These are phyloP conservation scores for Barnettozyma pratensis DNA, from an alignment of 805 yeast genomes.

Conservation along the genomic window DNA sequence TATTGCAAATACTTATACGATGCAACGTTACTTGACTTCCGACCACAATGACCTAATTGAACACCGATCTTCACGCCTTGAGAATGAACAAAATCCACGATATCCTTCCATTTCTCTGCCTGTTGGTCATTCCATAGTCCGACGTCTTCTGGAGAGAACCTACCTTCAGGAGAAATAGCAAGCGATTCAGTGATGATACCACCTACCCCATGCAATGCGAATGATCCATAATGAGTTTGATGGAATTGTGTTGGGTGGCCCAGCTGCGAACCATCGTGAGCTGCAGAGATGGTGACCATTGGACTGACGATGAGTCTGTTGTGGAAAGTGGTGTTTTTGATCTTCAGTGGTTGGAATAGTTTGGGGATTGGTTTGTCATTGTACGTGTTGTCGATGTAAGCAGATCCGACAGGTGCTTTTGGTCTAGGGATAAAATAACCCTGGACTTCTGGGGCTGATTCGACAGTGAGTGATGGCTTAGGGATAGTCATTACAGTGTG, in stretches of 20 bases:
- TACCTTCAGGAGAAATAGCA: conserved; percentile 36
- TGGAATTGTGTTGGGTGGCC: conserved; percentile 43
- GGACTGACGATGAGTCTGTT: conserved; percentile 55
- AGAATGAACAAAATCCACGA: conserved; percentile 42
- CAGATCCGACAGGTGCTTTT: background rate
- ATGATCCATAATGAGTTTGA: conserved; percentile 42
- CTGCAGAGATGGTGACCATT: conserved; percentile 48
- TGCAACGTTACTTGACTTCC: conserved; percentile 38
- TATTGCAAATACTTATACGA: conserved; percentile 27
- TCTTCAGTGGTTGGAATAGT: conserved; percentile 18
- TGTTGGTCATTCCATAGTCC: conserved; percentile 50
- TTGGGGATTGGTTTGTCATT: conserved; percentile 9
- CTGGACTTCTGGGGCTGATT: background rate
- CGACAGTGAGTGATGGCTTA: background rate
- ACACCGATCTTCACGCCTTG: conserved; percentile 43
- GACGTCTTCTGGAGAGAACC: conserved; percentile 37
- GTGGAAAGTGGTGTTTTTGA: conserved; percentile 25
- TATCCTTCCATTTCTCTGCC: conserved; percentile 33
- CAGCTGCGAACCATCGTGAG: conserved; percentile 21
- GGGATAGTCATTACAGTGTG: no score
- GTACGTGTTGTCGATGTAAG: background rate
- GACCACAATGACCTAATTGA: conserved; percentile 53
- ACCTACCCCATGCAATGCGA: conserved; percentile 46
- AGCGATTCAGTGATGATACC: conserved; percentile 42
- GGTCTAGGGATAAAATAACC: conserved; percentile 6